Base-by-base conservation (phyloP, 2,329 filamentous ascomycete species). In the Boeremia exigua region DNA sequence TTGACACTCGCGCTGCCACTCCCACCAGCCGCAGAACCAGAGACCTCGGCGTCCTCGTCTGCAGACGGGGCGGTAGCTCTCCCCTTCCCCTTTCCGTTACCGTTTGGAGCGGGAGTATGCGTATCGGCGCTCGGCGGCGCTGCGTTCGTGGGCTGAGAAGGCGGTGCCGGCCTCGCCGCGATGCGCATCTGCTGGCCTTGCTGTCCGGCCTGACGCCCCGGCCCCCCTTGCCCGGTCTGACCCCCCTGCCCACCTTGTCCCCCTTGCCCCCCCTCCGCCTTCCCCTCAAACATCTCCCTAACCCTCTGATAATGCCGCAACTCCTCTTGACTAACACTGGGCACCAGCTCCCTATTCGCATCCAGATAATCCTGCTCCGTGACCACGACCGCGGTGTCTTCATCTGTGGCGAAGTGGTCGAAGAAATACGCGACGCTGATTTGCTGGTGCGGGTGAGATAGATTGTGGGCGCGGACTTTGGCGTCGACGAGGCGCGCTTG, bases 351-450 rank as follows among this genome's bases (percentile, higher is more conserved):
- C 38, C 80, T 80, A 68, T 94, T 87, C 0, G 95, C 95, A 25
- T 85, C 85, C 19, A 89, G 73, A 71, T 99, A 99, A 75, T 99
- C 95, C 44, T 89, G 84, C 75, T 97, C 94, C 1, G 86, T 90
- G 27, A 99, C 95, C 78, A 91, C 87, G 61, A 99, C 94, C 25
- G 88, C 85, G 1, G 94, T 86, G 70, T 99, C 95, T 42, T 91
- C 89, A 10, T 88, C 83, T 0, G 86, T 91, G 12, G 94, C 92
- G 63, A 91, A 82, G 77, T 98, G 94, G 72, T 99, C 95, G 73
- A 99, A 99, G 79, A 93, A 99, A 77, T 95, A 93, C 0, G 93
- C 94, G 1, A 94, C 96, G 1, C 90, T 90, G 60, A 97, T n/a
- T n/a, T 84, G 5, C 83, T 80, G 67, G 59, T 65, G 2, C 55